Conservation (phyloP, 148 eudicot genomes). For the Arbutus unedo region DNA sequence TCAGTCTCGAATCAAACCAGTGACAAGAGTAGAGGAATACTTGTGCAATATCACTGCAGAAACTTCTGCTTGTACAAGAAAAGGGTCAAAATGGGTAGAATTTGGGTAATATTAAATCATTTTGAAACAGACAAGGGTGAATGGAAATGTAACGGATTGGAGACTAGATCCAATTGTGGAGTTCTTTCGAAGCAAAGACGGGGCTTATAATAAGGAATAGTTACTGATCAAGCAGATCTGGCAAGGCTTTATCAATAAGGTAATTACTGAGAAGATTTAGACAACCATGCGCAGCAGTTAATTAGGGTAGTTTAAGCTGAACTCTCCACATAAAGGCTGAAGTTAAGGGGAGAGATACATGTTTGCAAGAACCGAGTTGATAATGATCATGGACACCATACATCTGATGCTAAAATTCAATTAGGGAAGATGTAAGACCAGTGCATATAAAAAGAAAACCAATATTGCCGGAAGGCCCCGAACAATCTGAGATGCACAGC, state of each 20-base stretch:
- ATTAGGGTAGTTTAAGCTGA: background rate
- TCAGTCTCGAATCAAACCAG: background rate
- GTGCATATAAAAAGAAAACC: too few species aligned
- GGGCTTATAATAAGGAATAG: background rate
- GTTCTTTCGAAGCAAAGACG: background rate
- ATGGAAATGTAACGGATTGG: background rate
- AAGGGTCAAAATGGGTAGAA: background rate
- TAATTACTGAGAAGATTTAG: background rate
- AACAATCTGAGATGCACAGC: too few species aligned
- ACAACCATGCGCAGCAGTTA: background rate
- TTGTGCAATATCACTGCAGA: background rate
- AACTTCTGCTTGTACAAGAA: background rate
- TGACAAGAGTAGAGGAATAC: background rate
- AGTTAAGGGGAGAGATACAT: background rate
- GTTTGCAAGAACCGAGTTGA: too few species aligned
- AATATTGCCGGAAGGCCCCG: too few species aligned
- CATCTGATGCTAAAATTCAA: too few species aligned
- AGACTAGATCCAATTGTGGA: background rate
- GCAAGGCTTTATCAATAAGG: background rate
- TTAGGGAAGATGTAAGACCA: too few species aligned
- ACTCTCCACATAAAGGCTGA: background rate
- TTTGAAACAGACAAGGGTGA: background rate
- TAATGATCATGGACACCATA: too few species aligned
- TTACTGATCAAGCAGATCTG: background rate
- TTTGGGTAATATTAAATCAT: background rate